These are phyloP conservation scores for Monosporascus sp. DNA, from an alignment of 2,329 filamentous ascomycete genomes.

Conservation along the genomic window DNA sequence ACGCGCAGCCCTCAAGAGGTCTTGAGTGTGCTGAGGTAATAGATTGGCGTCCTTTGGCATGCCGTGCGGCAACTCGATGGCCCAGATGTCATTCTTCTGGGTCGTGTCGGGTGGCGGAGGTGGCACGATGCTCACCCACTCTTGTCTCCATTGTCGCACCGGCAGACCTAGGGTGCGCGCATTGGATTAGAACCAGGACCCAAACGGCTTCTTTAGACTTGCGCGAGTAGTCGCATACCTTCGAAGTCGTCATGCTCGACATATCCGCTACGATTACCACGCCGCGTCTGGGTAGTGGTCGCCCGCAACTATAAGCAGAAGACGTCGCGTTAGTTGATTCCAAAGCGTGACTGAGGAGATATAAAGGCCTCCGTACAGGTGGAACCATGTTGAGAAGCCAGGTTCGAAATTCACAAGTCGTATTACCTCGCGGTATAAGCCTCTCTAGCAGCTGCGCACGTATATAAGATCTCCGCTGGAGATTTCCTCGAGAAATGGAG, in stretches of 20 bases:
- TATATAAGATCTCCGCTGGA: too few species aligned
- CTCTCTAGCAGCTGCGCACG: neutral
- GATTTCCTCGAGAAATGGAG: too few species aligned
- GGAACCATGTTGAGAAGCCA: neutral
- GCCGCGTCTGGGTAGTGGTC: conserved; percentile 43
- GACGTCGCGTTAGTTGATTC: conserved; percentile 3
- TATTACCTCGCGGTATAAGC: neutral
- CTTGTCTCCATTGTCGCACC: conserved; percentile 83
- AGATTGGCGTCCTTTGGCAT: conserved; percentile 85
- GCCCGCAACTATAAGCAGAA: conserved; percentile 19
- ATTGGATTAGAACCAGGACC: neutral
- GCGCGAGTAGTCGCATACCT: conserved; percentile 30
- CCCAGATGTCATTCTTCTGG: conserved; percentile 63
- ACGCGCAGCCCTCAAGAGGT: conserved; percentile 74
- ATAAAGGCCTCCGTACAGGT: neutral
- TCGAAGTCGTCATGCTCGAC: conserved; percentile 59
- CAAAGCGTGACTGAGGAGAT: neutral
- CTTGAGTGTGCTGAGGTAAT: conserved; percentile 72
- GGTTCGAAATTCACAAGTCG: neutral
- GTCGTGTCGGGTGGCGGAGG: conserved; percentile 58
- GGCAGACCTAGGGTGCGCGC: conserved; percentile 59
- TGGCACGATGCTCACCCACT: conserved; percentile 63
- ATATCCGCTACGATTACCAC: conserved; percentile 51
- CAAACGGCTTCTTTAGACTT: neutral
- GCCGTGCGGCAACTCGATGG: conserved; percentile 65